phyloP scores from a whole-genome alignment of 345 rosid species.

The Hibiscus tridactylites region DNA sequence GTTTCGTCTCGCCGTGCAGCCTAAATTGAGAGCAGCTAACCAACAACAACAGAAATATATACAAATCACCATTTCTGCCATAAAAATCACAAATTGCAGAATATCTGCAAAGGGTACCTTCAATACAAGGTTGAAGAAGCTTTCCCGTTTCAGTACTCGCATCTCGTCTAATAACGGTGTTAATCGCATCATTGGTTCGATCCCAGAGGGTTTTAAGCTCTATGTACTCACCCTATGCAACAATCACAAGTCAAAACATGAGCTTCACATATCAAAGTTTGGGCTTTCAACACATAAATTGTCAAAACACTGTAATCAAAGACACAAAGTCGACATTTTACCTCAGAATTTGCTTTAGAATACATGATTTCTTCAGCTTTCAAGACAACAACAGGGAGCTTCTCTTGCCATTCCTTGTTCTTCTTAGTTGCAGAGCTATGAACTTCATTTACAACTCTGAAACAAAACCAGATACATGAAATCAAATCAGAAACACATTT shows the following conservation, averaged over 20 bases:
- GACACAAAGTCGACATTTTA: constrained; percentile 4
- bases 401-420: constrained; percentile 77
- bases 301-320: neutral
- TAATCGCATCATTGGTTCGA: constrained; percentile 55
- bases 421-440: constrained; percentile 47
- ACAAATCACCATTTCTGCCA: constrained; percentile 1
- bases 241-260: constrained; percentile 6
- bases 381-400: constrained; percentile 64
- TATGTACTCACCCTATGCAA: constrained; percentile 49
- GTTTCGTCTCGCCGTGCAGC: constrained; percentile 50
- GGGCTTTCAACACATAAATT: neutral
- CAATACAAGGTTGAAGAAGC: constrained; percentile 63
- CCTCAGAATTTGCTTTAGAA: constrained; percentile 73
- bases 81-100: neutral
- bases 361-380: constrained; percentile 66
- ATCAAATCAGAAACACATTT: neutral
- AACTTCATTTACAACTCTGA: constrained; percentile 48
- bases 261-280: neutral
- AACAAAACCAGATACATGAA: neutral
- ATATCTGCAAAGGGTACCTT: constrained; percentile 35
- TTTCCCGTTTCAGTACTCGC: constrained; percentile 54
- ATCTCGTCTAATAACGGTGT: constrained; percentile 54
- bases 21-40: constrained; percentile 66
- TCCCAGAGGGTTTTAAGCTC: constrained; percentile 51
- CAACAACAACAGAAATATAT: neutral